phyloP scores from a whole-genome alignment of 495 filamentous ascomycete species.

The Aspergillus bridgeri region DNA sequence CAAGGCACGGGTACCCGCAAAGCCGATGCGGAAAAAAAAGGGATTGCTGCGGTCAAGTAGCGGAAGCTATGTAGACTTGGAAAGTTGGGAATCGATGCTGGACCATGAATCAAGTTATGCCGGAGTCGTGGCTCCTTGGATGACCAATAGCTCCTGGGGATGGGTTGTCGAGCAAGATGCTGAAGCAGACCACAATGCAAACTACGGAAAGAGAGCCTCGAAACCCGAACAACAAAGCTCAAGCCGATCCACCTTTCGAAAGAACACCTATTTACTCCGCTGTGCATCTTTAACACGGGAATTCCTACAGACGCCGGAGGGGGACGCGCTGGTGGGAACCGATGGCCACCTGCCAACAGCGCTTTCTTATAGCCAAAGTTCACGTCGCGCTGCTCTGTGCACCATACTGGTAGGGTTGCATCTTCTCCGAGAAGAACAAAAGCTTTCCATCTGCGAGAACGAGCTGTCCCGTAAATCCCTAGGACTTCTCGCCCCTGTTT shows the following conservation, averaged over 20 bases:
- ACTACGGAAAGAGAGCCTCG: constrained; percentile 19
- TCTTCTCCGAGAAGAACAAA: constrained; percentile 82
- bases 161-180: constrained; percentile 65
- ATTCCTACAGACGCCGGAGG: constrained; percentile 56
- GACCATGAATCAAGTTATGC: constrained; percentile 53
- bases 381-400: constrained; percentile 57
- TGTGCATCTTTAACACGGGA: constrained; percentile 46
- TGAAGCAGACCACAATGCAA: constrained; percentile 34
- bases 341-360: constrained; percentile 63
- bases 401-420: constrained; percentile 77
- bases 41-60: constrained; percentile 58
- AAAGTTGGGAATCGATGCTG: constrained; percentile 62
- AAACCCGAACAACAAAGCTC: constrained; percentile 22
- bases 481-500: constrained; percentile 59
- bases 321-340: constrained; percentile 46
- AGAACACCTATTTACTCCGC: constrained; percentile 42
- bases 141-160: constrained; percentile 63
- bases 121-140: constrained; percentile 60
- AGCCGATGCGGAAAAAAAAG: constrained; percentile 45
- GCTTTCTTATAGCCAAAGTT: constrained; percentile 45
- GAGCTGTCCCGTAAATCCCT: constrained; percentile 50
- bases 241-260: constrained; percentile 41
- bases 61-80: constrained; percentile 51
- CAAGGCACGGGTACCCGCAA: constrained; percentile 34
- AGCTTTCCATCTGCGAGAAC: constrained; percentile 64